A percentile compares a stretch with the other conserved stretches of the same genome.
These are phyloP conservation scores for Kazachstania viticola DNA, from an alignment of 805 yeast genomes.

Conservation along the genomic window DNA sequence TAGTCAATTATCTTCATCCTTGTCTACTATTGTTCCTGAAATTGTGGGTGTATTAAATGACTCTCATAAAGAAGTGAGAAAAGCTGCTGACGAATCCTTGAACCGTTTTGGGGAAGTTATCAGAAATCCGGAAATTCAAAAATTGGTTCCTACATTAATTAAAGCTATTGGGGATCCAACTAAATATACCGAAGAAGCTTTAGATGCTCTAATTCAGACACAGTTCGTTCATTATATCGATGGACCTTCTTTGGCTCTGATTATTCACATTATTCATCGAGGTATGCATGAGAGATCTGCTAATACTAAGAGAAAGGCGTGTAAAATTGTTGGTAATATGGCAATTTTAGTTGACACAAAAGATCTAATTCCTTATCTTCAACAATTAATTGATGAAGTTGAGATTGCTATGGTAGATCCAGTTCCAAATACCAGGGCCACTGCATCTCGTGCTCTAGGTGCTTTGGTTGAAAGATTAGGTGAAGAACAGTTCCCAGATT, in stretches of 20 bases:
- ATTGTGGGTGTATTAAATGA: conserved; percentile 91
- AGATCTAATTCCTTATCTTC: conserved; percentile 77
- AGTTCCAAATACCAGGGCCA: conserved; percentile 92
- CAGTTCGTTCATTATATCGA: conserved; percentile 96
- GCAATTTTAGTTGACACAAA: conserved; percentile 84
- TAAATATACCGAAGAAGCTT: conserved; percentile 73
- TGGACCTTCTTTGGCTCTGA: conserved; percentile 92
- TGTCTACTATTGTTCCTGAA: conserved; percentile 88
- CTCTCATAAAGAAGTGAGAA: conserved; percentile 92
- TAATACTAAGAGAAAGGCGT: conserved; percentile 78
- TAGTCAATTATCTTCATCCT: conserved; percentile 77
- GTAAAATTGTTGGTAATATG: conserved; percentile 98
- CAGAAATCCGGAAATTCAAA: conserved; percentile 91
- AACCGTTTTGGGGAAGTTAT: conserved; percentile 94
- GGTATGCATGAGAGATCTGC: conserved; percentile 97
- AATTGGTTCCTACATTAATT: conserved; percentile 74
- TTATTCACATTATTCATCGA: conserved; percentile 87
- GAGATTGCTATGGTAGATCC: conserved; percentile 97
- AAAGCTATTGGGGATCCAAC: conserved; percentile 96
- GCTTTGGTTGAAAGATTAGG: conserved; percentile 93
- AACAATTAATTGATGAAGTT: conserved; percentile 65
- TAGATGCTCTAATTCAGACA: conserved; percentile 76
- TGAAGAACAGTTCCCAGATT: conserved; percentile 87
- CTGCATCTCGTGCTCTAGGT: conserved; percentile 95
- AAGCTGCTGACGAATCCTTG: conserved; percentile 83